These are phyloP conservation scores for Coemansia asiatica DNA, from an alignment of 192 early-diverging fungal genomes.

Conservation along the genomic window DNA sequence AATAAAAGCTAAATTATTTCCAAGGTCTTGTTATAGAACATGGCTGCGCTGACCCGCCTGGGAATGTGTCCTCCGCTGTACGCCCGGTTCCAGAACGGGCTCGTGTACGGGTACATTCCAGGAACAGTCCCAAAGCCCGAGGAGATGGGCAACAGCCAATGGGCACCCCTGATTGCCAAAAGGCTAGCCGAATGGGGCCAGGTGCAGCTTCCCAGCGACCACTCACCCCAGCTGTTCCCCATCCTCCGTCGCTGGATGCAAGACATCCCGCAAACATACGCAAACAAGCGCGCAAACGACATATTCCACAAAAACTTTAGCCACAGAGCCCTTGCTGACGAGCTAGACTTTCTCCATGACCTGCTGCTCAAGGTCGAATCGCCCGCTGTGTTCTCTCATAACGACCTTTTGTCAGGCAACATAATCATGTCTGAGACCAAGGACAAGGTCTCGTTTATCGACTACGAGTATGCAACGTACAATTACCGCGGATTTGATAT, in stretches of 20 bases:
- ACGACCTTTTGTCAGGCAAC: constrained; percentile 90
- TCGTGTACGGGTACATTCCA: constrained; percentile 86
- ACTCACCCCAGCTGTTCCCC: constrained; percentile 41
- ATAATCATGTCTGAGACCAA: constrained; percentile 61
- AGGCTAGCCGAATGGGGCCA: constrained; percentile 82
- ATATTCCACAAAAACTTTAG: constrained; percentile 41
- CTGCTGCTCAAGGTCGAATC: constrained; percentile 63
- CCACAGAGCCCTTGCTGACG: constrained; percentile 17
- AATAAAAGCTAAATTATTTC: neutral
- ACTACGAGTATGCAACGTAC: constrained; percentile 90
- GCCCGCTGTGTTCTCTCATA: constrained; percentile 89
- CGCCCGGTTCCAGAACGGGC: constrained; percentile 85
- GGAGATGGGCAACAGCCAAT: constrained; percentile 74
- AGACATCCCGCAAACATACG: constrained; percentile 37
- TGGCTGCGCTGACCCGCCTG: constrained; percentile 68
- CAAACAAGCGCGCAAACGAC: constrained; percentile 14
- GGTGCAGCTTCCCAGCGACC: constrained; percentile 56
- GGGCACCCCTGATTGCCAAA: constrained; percentile 73
- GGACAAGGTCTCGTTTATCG: constrained; percentile 77
- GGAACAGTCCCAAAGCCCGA: constrained; percentile 69
- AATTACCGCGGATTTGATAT: constrained; percentile 91
- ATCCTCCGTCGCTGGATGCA: constrained; percentile 40
- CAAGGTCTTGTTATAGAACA: constrained; percentile 61
- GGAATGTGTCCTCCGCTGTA: constrained; percentile 77
- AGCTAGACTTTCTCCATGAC: constrained; percentile 59